Conservation (phyloP, 106 monocot species). For the Triglochin maritima region DNA sequence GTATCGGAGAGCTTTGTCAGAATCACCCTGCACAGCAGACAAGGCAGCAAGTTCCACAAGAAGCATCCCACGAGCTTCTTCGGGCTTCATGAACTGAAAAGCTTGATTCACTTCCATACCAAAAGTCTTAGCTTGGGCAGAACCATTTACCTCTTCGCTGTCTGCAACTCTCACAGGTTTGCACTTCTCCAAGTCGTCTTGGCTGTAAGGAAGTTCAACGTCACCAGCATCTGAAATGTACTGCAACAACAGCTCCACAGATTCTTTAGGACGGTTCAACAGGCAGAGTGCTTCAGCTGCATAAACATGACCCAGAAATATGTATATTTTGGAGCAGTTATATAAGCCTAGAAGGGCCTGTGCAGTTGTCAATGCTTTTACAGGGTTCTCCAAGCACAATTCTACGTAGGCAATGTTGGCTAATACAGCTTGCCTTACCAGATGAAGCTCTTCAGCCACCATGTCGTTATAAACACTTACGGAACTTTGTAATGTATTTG, state of each 20-base stretch:
- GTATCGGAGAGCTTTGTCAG: conserved; percentile 44
- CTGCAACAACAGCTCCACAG: conserved; percentile 47
- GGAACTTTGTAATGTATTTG: conserved; percentile 39
- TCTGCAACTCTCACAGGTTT: conserved; percentile 28
- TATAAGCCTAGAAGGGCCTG: conserved; percentile 41
- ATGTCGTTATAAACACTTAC: conserved; percentile 41
- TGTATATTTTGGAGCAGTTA: conserved; percentile 52
- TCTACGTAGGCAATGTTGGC: conserved; percentile 68
- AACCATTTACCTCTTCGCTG: conserved; percentile 37
- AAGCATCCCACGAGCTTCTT: conserved; percentile 52
- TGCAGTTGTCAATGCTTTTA: conserved; percentile 45
- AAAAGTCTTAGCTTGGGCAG: not conserved
- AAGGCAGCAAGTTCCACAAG: conserved; percentile 41
- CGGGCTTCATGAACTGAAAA: conserved; percentile 18
- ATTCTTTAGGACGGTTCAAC: conserved; percentile 58
- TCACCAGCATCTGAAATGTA: conserved; percentile 29
- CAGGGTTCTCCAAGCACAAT: conserved; percentile 51
- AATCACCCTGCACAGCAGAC: conserved; percentile 46
- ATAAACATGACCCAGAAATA: conserved; percentile 62
- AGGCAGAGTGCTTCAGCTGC: conserved; percentile 85
- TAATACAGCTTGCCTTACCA: conserved; percentile 56
- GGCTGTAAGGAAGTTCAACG: conserved; percentile 41
- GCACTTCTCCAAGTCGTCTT: conserved; percentile 50
- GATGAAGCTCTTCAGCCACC: conserved; percentile 43
- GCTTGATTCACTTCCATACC: not conserved